Conservation (phyloP, 495 filamentous ascomycete genomes). For the Glutinoglossum americanum region DNA sequence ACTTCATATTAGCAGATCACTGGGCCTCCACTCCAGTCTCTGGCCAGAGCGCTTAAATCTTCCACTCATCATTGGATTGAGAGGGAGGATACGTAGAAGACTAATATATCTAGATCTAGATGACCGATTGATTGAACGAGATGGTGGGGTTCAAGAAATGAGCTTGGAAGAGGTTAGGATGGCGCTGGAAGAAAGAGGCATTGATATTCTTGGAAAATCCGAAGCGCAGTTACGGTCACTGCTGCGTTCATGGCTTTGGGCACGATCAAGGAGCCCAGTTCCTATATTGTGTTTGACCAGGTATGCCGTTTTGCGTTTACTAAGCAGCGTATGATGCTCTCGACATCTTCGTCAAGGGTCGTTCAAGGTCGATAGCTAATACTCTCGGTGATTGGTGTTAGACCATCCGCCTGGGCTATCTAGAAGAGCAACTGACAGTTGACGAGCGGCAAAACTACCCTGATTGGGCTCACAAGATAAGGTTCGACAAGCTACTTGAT, state of each 20-base stretch:
- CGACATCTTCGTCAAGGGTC: too few relatives aligned
- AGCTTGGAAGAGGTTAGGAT: slow-evolving; percentile 30
- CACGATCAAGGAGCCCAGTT: slow-evolving; percentile 5
- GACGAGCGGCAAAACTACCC: neutral
- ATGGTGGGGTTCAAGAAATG: slow-evolving; percentile 30
- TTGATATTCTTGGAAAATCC: slow-evolving; percentile 16
- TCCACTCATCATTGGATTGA: slow-evolving; percentile 17
- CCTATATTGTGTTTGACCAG: neutral
- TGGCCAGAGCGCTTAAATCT: slow-evolving; percentile 15
- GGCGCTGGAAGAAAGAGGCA: slow-evolving; percentile 30
- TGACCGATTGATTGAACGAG: slow-evolving; percentile 31
- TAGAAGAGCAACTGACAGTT: too few relatives aligned
- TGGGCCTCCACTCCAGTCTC: slow-evolving; percentile 4
- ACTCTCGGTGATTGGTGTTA: neutral
- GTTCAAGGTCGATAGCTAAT: neutral
- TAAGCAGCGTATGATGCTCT: too few relatives aligned
- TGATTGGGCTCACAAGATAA: neutral
- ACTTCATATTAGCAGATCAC: slow-evolving; percentile 3
- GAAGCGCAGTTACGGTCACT: slow-evolving; percentile 13
- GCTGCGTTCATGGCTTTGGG: slow-evolving; percentile 4
- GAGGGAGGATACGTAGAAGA: slow-evolving; percentile 21
- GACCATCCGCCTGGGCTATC: neutral
- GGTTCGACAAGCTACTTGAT: neutral
- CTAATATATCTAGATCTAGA: slow-evolving; percentile 33
- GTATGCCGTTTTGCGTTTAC: neutral